These are phyloP conservation scores for Acrocalymma vagum DNA, from an alignment of 2,329 filamentous ascomycete species.

Conservation along the genomic window DNA sequence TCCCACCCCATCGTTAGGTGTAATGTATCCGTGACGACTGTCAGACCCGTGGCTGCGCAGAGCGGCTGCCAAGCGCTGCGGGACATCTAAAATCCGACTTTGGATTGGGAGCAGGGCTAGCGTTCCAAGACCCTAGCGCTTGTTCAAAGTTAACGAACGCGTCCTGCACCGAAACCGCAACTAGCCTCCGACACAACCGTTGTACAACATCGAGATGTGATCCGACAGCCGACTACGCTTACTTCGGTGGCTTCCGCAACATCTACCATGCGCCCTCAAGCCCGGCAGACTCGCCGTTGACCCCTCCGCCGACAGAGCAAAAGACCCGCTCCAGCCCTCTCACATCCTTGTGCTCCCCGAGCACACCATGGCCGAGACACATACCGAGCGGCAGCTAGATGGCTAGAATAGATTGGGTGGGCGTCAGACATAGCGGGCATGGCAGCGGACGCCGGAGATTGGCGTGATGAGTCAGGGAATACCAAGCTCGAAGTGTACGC, in stretches of 20 bases:
- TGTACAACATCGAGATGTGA: conserved; percentile 16
- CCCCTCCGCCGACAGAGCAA: conserved; percentile 7
- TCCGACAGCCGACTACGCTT: conserved; percentile 13
- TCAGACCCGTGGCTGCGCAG: conserved; percentile 17
- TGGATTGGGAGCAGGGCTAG: conserved; percentile 18
- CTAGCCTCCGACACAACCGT: too few species aligned
- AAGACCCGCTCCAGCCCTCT: too few species aligned
- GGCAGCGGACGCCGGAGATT: too few species aligned
- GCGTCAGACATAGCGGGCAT: conserved; percentile 13
- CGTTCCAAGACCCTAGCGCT: conserved; percentile 10
- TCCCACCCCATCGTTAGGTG: conserved; percentile 12
- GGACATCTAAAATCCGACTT: conserved; percentile 21
- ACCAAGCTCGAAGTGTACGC: conserved; percentile 23
- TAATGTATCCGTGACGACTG: conserved; percentile 16
- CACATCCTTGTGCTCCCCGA: conserved; percentile 14
- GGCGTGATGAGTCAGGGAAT: too few species aligned
- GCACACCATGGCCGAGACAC: conserved; percentile 16
- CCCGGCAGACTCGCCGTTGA: conserved; percentile 16
- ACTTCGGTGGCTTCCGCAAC: conserved; percentile 17
- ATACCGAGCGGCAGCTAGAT: conserved; percentile 19
- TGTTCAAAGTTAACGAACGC: conserved; percentile 12
- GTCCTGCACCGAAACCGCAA: too few species aligned
- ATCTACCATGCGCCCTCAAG: conserved; percentile 11
- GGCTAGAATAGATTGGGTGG: conserved; percentile 11
- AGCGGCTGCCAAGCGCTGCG: conserved; percentile 16